Base-by-base conservation (phyloP, 2,329 filamentous ascomycete species). In the Coleophoma cylindrospora region DNA sequence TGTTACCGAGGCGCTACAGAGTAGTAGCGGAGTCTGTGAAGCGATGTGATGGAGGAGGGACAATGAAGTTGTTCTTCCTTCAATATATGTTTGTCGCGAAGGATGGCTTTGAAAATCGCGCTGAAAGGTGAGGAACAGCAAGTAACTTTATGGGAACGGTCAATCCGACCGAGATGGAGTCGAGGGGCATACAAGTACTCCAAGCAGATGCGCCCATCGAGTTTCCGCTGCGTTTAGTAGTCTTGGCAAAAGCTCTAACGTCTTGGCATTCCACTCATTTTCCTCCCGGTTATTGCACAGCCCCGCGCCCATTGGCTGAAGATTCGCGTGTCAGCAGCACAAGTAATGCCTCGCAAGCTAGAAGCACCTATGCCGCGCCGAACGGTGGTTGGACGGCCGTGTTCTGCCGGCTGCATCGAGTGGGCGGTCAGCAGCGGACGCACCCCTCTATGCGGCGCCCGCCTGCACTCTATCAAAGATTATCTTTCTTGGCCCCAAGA, bases 401-500 rank as follows among this genome's bases (percentile, higher is more conserved):
- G 27, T 38, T 38, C 36, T 38, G 36, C 36, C 13, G 7, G 14
- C 13, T 38, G 36, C 7, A 1, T 38, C 11, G 5, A 17, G 36
- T 38, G 36, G 36, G 36, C 36, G 36, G 36, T 38, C 36, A 38
- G 15, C 36, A 2, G 6, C 3, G 3, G 36, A 14, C 2, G 36
- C 14, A 7, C 36, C 34, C 45, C 40, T 37, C 34, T 38, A 40
- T 27, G 41, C 21, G 34, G 36, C 47, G 38, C 33, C 36, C 7
- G 36, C 6, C 36, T 7, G 36, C 7, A 14, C 14, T 38, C 11
- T 38, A 38, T 14, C 36, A n/a, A 17, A 7, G 11, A 9, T 4
- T 17, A 21, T 33, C 32, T 51, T 41, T 44, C 44, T 50, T 47
- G 44, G 49, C 44, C 19, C 44, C 40, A 17, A 21, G 37, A 33